phyloP scores from a whole-genome alignment of 1,284 basidiomycete species.

The Vanrija sp. region DNA sequence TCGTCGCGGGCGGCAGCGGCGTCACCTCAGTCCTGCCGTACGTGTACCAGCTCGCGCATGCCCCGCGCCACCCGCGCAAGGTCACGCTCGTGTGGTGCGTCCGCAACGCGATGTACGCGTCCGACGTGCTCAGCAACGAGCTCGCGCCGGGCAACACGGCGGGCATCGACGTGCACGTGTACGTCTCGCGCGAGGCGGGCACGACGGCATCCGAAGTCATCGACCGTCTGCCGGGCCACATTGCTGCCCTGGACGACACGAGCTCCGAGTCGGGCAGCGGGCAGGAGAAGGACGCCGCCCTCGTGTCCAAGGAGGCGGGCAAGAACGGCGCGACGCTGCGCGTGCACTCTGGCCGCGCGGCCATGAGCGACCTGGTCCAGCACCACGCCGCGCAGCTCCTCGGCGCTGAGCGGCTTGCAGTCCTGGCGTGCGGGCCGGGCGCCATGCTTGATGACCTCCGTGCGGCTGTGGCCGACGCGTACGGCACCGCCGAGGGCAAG shows the following conservation, averaged over 20 bases:
- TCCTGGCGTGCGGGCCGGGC: slow-evolving; percentile 28
- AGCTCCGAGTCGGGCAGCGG: not conserved
- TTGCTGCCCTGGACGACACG: too few species aligned
- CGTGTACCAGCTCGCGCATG: slow-evolving; percentile 9
- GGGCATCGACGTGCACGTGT: slow-evolving; percentile 3
- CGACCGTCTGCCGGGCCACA: not conserved
- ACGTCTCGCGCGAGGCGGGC: slow-evolving; percentile 5
- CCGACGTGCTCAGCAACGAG: slow-evolving; percentile 24
- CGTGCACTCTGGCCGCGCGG: slow-evolving; percentile 15
- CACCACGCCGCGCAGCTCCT: slow-evolving; percentile 4
- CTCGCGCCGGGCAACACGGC: not conserved
- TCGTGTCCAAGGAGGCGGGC: not conserved
- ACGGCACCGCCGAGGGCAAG: slow-evolving; percentile 19
- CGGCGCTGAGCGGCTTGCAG: slow-evolving; percentile 21
- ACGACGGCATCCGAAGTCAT: not conserved
- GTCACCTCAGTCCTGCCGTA: slow-evolving; percentile 30
- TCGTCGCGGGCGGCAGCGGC: slow-evolving; percentile 31
- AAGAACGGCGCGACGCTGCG: not conserved
- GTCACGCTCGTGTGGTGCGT: slow-evolving; percentile 28
- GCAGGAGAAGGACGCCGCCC: not conserved
- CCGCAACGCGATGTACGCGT: slow-evolving; percentile 19
- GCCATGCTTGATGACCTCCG: slow-evolving; percentile 31
- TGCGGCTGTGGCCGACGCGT: slow-evolving; percentile 13
- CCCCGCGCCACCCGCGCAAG: not conserved
- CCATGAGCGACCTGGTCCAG: slow-evolving; percentile 13